Percentiles rank a stretch among this genome's conserved stretches.
These are phyloP conservation scores for Heimioporus sp. DNA, from an alignment of 768 basidiomycete genomes.

Conservation along the genomic window DNA sequence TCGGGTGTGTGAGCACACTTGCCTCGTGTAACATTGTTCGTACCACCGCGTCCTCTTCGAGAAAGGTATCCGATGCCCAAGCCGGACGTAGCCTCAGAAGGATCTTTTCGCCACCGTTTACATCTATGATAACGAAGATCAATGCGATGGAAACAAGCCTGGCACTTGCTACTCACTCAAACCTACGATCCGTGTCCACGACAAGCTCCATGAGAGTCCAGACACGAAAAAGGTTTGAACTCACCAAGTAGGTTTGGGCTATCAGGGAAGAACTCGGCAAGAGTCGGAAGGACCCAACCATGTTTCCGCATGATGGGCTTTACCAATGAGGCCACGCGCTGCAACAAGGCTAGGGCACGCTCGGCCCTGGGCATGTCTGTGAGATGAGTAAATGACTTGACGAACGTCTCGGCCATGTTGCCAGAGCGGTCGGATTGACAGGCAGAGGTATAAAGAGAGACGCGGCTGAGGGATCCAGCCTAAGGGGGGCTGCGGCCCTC, in stretches of 20 bases:
- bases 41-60: conserved; percentile 72
- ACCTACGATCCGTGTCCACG: conserved; percentile 21
- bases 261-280: conserved; percentile 88
- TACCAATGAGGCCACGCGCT: conserved; percentile 72
- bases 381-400: conserved; percentile 70
- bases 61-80: conserved; percentile 65
- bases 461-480: no score
- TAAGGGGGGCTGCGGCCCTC: no score
- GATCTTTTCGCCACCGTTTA: conserved; percentile 81
- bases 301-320: conserved; percentile 94
- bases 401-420: conserved; percentile 54
- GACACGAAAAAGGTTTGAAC: conserved; percentile 19
- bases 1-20: conserved; percentile 3
- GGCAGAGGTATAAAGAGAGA: no score
- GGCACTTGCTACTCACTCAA: conserved; percentile 33
- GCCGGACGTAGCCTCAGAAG: conserved; percentile 77
- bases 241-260: conserved; percentile 69
- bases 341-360: conserved; percentile 64
- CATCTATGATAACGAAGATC: conserved; percentile 42
- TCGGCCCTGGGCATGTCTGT: conserved; percentile 65
- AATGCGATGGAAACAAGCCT: background rate
- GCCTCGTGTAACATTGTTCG: conserved; percentile 92
- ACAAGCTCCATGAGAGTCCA: background rate
- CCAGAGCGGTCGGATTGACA: no score
- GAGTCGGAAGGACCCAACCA: conserved; percentile 71